phyloP scores from a whole-genome alignment of 441 rosid genomes.

The Brassica balearica region DNA sequence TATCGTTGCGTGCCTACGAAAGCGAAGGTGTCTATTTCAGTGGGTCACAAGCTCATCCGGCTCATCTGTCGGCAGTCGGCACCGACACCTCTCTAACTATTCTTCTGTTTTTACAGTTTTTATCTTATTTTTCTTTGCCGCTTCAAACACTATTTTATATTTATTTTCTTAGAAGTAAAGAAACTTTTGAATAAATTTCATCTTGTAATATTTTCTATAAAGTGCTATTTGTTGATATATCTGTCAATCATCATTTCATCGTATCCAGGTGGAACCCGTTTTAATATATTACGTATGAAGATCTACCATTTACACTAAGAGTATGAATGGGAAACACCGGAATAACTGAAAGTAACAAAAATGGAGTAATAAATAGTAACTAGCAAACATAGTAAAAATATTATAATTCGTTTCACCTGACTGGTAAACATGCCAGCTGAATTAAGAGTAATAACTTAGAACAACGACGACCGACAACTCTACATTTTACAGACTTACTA shows the following conservation, averaged over 20 bases:
- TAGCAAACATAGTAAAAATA: no score
- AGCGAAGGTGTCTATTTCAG: slow-evolving; percentile 42
- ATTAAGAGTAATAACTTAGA: no score
- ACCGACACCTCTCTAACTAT: slow-evolving; percentile 43
- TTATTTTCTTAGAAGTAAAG: not conserved
- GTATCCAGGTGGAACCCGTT: no score
- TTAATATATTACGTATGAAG: no score
- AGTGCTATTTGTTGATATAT: not conserved
- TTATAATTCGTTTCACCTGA: no score
- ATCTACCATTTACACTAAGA: no score
- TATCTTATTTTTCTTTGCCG: slow-evolving; percentile 2
- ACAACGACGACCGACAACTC: not conserved
- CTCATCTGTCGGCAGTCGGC: slow-evolving; percentile 47
- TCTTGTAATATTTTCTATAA: not conserved
- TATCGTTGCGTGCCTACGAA: slow-evolving; percentile 41
- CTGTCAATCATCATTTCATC: no score
- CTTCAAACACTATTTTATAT: not conserved
- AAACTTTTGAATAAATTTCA: slow-evolving; percentile 25
- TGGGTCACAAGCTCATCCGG: slow-evolving; percentile 38
- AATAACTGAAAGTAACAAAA: no score
- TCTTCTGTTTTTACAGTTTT: slow-evolving; percentile 5
- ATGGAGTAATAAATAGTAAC: no score
- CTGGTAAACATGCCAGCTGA: no score
- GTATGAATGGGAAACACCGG: no score
- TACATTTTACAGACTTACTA: not conserved